Base-by-base conservation (phyloP, 2,329 filamentous ascomycete species). In the Aspergillus sp. region DNA sequence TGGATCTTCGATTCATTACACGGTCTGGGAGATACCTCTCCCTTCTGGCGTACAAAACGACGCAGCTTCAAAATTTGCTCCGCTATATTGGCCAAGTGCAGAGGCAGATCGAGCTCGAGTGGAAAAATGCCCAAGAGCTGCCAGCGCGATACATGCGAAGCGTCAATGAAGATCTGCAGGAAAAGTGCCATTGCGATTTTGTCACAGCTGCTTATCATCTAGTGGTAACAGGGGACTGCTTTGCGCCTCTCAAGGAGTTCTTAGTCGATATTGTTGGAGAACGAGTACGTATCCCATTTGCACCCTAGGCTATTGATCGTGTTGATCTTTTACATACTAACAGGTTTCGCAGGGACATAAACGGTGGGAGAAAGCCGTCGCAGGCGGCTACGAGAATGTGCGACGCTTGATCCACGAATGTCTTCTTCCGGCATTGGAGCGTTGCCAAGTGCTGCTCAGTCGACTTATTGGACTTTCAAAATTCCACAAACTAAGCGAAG, bases 361-460 rank as follows among this genome's bases (percentile, higher is more conserved):
- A 76, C 84, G 95, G 52, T 99, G 95, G 95, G 93, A 98, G 63
- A 96, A 94, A 70, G 89, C 90, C 6, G 90, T 96, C 2, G 83
- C 85, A 1, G 86, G 87, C 4, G 91, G 92, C 1, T 88, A 97
- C 20, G 87, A 91, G 60, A 89, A 87, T 56, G 82, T 98, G 10
- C 86, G 92, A 53, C 85, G 86, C 55, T 82, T 98, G 12, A 82
- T 92, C 0, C 93, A 96, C 70, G 89, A 96, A 71, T 93, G 96
- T 72, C 87, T 97, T 54, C 82, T 98, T 2, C 95, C 95, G 0
- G 92, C 91, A 0, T 81, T 98, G 2, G 92, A 98, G 67, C 87
- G 94, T 55, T 90, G 90, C 65, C 85, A 85, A 51, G 87, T 97
- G 24, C 88, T 96, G 32, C 84, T 96, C 29, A 92, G 90, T 65